Base-by-base conservation (phyloP, 2,329 filamentous ascomycete genomes). In the Claviceps citrina region DNA sequence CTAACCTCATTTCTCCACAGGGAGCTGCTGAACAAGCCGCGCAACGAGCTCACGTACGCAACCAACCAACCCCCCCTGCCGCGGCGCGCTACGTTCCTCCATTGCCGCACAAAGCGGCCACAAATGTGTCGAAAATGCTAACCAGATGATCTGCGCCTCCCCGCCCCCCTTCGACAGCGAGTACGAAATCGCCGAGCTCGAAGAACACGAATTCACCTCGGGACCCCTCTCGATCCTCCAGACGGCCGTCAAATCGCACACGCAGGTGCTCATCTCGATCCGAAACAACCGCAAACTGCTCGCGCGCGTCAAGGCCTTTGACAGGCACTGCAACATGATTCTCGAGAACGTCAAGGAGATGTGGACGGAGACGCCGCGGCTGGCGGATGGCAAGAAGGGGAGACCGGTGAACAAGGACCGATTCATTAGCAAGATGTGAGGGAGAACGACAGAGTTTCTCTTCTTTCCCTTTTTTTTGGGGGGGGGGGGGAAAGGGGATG, bases 241-340 rank as follows among this genome's bases (percentile, higher is more conserved):
- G 67, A 95, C 91, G 44, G 91, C 91, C 48, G 91, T 95, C 43
- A 84, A 87, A 59, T 84, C 82, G 49, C 89, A 95, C 68, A 84
- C 82, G 32, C 91, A 96, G 66, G 89, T 98, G 46, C 77, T 98
- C 49, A 95, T 98, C 58, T 94, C 85, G 40, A 89, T 89, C 66
- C 86, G 91, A 50, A 95, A 94, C 75, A 96, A 96, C 70, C 83
- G 89, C 64, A 98, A 98, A 71, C 73, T 98, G 36, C 79, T 98
- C 41, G 91, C 89, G 38, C 82, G 91, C 48, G 89, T 98, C 56
- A 98, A 98, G 71, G 91, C 91, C 6, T 98, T 98, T 60, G 91
- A 98, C 65, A 75, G 91, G 45, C 91, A 98, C 65, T 96, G 87
- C 75, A 98, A 98, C 67, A 96, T 98, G 91, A 84, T 94, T 3